Percentiles rank a stretch among this genome's conserved stretches.
Conservation (phyloP, 176 grass and related monocot genomes). For the Musa troglodytarum region DNA sequence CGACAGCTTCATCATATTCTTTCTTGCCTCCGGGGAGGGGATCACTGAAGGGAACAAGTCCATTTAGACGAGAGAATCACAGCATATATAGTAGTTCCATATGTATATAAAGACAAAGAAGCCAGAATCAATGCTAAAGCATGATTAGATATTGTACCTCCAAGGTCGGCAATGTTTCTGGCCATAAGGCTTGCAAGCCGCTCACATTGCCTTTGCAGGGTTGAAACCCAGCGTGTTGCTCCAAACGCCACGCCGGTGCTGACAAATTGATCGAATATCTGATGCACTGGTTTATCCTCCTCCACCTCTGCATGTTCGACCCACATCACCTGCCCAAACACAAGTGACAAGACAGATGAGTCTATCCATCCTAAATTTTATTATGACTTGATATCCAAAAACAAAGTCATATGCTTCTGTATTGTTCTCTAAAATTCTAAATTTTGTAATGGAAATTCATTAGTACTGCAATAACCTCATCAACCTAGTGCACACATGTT, state of each 20-base stretch:
- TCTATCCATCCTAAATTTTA: too few species aligned
- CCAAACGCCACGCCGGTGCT: slow-evolving; percentile 55
- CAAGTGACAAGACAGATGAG: neutral
- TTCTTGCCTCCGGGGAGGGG: slow-evolving; percentile 71
- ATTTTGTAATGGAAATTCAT: too few species aligned
- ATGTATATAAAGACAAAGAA: neutral
- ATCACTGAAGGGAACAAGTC: slow-evolving; percentile 30
- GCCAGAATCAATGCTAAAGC: too few species aligned
- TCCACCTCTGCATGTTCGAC: slow-evolving; percentile 83
- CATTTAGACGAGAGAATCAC: neutral
- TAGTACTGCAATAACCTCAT: too few species aligned
- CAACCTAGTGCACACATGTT: too few species aligned
- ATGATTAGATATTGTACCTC: slow-evolving; percentile 32
- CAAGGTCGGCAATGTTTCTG: slow-evolving; percentile 75
- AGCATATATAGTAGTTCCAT: neutral
- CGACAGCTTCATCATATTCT: slow-evolving; percentile 94
- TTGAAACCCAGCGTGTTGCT: slow-evolving; percentile 69
- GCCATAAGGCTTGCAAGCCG: slow-evolving; percentile 82
- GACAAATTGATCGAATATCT: slow-evolving; percentile 56
- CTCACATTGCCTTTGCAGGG: slow-evolving; percentile 85
- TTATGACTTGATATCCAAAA: too few species aligned
- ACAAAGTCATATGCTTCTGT: too few species aligned
- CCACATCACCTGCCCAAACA: slow-evolving; percentile 59
- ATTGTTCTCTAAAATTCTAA: too few species aligned
- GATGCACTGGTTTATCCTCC: slow-evolving; percentile 73